Evolutionary conservation across 2,329 filamentous ascomycete genomes (phyloP), one percentile per base, ranked within the genome.

Genomic region (Dichotomopilus funicola): DNA sequence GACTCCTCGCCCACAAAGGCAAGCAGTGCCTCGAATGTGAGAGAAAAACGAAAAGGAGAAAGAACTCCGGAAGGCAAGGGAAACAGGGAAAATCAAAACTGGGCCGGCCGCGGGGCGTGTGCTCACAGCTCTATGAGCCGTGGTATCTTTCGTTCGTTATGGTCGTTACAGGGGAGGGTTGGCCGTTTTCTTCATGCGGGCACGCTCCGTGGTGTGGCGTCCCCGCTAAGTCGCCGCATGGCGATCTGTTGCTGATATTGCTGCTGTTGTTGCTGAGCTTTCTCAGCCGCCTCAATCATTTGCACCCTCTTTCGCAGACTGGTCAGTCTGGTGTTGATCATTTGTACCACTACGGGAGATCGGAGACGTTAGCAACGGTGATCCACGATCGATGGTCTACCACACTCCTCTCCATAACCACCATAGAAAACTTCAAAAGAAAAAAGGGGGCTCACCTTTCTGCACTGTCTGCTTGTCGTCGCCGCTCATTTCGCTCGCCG

Each of bases 391-490:
- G 19, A 27, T 27, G 19, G 19, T 27, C 19, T 27, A 27, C 19
- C 19, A 27, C 19, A 27, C 19, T 27, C 19, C 19, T 27, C 19
- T 27, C 19, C 19, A 27, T 27, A 27, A 27, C 19, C 19, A 27
- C 19, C 19, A 27, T 27, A 8, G 13, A 27, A 9, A 10, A 7
- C 27, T 33, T 31, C 3, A 31, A 11, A 6, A 19, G 2, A 10
- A 44, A 42, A 50, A 5, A 51, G 9, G 7, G 35, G 74, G 2
- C 82, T 75, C 77, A 91, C 88, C 82, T 70, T 86, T 89, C 63
- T 86, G 75, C 53, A 91, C 84, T 52, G 85, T 81, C 64, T 86
- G 80, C 65, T 88, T 81, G 69, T 91, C 88, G 61, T 90, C 87
- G 56, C 75, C 75, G 69, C 88, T 85, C 62, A 72, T 79, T 65